Evolutionary conservation across 192 early-diverging fungal species (phyloP), one percentile per base, ranked within the genome.

Genomic region (Umbelopsis vinacea): DNA sequence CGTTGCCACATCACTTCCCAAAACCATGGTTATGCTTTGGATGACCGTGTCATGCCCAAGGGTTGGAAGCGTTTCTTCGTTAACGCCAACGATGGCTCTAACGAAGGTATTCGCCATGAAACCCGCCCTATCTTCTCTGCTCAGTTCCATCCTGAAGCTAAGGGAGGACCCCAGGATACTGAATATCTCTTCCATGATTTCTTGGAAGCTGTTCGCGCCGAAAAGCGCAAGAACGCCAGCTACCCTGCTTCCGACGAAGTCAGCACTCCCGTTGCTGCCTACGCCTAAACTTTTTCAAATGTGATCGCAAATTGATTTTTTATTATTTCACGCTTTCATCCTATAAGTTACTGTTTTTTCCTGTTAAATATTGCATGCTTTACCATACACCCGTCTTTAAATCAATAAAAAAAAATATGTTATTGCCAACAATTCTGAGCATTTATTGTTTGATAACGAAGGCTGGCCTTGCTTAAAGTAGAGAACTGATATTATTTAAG

Each of bases 61-160:
- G 94, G 91, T 33, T 98, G 95, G 95, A 83, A 85, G 46, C 86
- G 92, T 71, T 94, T 91, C 88, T 98, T 93, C 75, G 89, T 94
- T 53, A 98, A 98, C 72, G 96, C 94, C 78, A 98, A 98, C 68
- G 96, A 98, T 78, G 94, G 94, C 0, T 92, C 93, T 46, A 98
- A 98, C 81, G 96, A 98, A 79, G 96, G 96, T 69, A 93, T 98
- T 57, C 84, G 89, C 37, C 95, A 96, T 78, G 69, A 76, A 45
- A 69, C 76, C 48, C 82, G 86, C 69, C 95, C 95, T 19, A 93
- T 91, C 72, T 80, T 84, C 52, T 92, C 91, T 46, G 96, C 96
- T 7, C 96, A 98, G 85, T 98, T 96, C 89, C 96, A 98, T 74
- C 96, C 96, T 12, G 96, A 98, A 79, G 94, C 96, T 26, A 94